These are phyloP conservation scores for Porogramme epimiltina DNA, from an alignment of 1,284 basidiomycete genomes.

Conservation along the genomic window DNA sequence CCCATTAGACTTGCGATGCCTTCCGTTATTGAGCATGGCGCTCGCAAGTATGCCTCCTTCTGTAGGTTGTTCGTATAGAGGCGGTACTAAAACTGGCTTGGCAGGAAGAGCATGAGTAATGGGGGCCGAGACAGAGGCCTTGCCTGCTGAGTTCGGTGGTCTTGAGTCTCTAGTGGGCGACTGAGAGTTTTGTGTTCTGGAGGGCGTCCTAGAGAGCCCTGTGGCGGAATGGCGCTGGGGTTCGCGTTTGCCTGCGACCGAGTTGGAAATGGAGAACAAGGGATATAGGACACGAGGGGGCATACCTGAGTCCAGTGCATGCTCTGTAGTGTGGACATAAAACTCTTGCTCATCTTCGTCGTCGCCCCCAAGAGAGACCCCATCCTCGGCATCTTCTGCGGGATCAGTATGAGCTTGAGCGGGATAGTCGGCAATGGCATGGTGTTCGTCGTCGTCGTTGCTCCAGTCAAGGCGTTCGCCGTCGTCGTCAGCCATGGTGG, in stretches of 20 bases:
- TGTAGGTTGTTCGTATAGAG: constrained; percentile 56
- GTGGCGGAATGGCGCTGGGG: constrained; percentile 23
- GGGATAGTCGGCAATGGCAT: not conserved
- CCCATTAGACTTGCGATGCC: constrained; percentile 26
- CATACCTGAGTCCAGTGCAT: constrained; percentile 19
- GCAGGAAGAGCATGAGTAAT: constrained; percentile 70
- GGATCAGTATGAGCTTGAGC: constrained; percentile 2
- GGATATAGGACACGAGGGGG: constrained; percentile 14
- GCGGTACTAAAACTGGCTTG: constrained; percentile 60
- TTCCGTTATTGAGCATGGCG: constrained; percentile 36
- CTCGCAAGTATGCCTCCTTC: constrained; percentile 48
- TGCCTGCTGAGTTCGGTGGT: constrained; percentile 36
- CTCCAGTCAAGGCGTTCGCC: constrained; percentile 75
- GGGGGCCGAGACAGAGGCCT: constrained; percentile 10
- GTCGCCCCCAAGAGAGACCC: constrained; percentile 71
- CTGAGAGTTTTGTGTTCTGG: constrained; percentile 29
- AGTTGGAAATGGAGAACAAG: not conserved
- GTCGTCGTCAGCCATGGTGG: constrained; percentile 62
- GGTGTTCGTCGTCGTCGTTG: constrained; percentile 66
- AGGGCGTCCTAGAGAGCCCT: constrained; percentile 18
- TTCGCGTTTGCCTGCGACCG: constrained; percentile 22
- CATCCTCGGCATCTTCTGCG: constrained; percentile 61
- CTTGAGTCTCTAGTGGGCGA: constrained; percentile 27
- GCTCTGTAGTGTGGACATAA: constrained; percentile 35
- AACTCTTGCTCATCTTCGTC: constrained; percentile 56